Evolutionary conservation across 345 rosid genomes (phyloP), one percentile per base, ranked within the genome.

Genomic region (Syzygium aromaticum): DNA sequence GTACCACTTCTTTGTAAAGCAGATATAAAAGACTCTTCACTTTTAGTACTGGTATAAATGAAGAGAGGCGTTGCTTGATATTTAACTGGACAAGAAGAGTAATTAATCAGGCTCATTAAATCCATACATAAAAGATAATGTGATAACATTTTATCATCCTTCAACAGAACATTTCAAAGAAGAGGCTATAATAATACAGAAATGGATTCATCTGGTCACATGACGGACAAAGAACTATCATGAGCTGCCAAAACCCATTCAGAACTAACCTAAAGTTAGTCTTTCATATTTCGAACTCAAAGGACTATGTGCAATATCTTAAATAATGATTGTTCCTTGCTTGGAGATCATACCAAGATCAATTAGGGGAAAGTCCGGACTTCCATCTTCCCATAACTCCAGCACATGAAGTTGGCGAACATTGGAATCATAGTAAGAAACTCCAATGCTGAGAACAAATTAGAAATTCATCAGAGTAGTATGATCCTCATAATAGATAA

Each of bases 311-410:
- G 87, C 80, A 25, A 30, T 25, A 30, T 80, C 73, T 77, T 38
- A 80, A 85, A 85, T 85, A 90, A 86, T 84, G 33, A 77, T 63
- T 84, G 73, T 88, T 80, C 15, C 19, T 73, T 15, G 38, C 27
- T 73, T 19, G 49, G 27, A 73, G 82, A 19, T 38, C 59, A 61
- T 94, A 97, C 99, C 98, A 63, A 97, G 91, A 90, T 96, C 98
- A 88, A 97, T 92, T 87, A 95, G 84, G 54, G 96, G 96, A 86
- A 96, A 95, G 56, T 93, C 95, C 56, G 93, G 90, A 89, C 91
- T 92, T 89, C 93, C 94, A 90, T 95, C 99, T 90, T 97, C 99
- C 99, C 98, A 97, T 89, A 92, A 91, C 94, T 97, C 99, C 89
- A 96, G 93, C 88, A 96, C 98, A 89, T 96, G 91, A 89, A 97